Percentiles rank a stretch among this genome's conserved stretches.
Evolutionary conservation across 2,329 filamentous ascomycete species (phyloP).

Genomic region (Diplocarpon mali): DNA sequence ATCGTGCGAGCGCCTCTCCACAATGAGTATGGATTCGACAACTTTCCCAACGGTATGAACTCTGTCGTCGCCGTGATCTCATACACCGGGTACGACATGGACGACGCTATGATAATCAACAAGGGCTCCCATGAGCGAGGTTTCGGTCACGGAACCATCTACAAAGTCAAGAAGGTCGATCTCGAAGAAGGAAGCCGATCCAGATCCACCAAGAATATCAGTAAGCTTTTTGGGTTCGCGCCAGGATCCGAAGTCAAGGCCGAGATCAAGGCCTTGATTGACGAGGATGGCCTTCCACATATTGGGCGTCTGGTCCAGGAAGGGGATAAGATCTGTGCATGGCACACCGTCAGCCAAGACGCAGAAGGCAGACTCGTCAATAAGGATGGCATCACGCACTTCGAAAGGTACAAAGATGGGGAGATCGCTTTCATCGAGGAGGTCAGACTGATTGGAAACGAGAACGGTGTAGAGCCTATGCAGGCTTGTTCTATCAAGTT

Average conservation of each 20-base stretch:
- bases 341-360: conserved; percentile 77
- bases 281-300: conserved; percentile 77
- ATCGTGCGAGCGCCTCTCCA: conserved; percentile 86
- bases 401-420: conserved; percentile 87
- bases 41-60: conserved; percentile 95
- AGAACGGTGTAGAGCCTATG: conserved; percentile 69
- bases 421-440: conserved; percentile 87
- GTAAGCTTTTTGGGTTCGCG: conserved; percentile 84
- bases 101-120: conserved; percentile 99
- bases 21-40: conserved; percentile 93
- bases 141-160: conserved; percentile 91
- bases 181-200: conserved; percentile 66
- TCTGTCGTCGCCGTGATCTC: conserved; percentile 95
- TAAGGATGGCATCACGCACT: conserved; percentile 73
- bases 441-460: conserved; percentile 79
- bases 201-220: conserved; percentile 56
- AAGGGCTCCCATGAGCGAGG: conserved; percentile 93
- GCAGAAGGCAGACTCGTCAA: conserved; percentile 71
- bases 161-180: conserved; percentile 90
- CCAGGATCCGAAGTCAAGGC: conserved; percentile 59
- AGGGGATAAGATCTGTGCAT: conserved; percentile 79
- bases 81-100: conserved; percentile 99
- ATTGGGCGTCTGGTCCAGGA: conserved; percentile 68
- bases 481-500: conserved; percentile 91
- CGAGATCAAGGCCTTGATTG: conserved; percentile 60